phyloP scores from a whole-genome alignment of 805 yeast genomes.

The Lipomyces mesembrius region DNA sequence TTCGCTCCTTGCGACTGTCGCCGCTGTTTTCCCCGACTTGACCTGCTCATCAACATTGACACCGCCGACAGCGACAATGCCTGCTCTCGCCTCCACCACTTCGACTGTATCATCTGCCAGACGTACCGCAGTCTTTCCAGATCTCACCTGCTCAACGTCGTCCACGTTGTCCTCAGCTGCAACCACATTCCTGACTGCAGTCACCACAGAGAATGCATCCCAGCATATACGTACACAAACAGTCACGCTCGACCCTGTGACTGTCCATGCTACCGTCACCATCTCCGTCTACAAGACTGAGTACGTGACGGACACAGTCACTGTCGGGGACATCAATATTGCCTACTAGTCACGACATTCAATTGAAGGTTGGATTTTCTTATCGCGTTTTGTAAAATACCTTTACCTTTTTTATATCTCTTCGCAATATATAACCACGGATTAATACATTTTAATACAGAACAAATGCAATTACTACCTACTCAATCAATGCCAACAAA shows the following conservation, averaged over 20 bases:
- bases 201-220: not conserved
- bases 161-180: not conserved
- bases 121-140: not conserved
- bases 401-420: not conserved
- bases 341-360: not conserved
- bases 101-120: not conserved
- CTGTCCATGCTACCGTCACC: not conserved
- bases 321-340: not conserved
- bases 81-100: not conserved
- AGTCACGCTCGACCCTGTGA: not conserved
- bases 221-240: not conserved
- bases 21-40: slow-evolving; percentile 7
- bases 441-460: not conserved
- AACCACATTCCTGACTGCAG: not conserved
- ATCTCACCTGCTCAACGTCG: slow-evolving; percentile 1
- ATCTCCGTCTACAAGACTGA: slow-evolving; percentile 2
- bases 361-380: not conserved
- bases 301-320: slow-evolving; percentile 2
- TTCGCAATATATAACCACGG: not conserved
- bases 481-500: not conserved
- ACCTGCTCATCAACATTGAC: not conserved
- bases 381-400: not conserved
- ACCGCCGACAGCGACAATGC: not conserved
- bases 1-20: not conserved
- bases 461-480: not conserved